phyloP scores from a whole-genome alignment of 441 rosid genomes.

The Adansonia gregorii region DNA sequence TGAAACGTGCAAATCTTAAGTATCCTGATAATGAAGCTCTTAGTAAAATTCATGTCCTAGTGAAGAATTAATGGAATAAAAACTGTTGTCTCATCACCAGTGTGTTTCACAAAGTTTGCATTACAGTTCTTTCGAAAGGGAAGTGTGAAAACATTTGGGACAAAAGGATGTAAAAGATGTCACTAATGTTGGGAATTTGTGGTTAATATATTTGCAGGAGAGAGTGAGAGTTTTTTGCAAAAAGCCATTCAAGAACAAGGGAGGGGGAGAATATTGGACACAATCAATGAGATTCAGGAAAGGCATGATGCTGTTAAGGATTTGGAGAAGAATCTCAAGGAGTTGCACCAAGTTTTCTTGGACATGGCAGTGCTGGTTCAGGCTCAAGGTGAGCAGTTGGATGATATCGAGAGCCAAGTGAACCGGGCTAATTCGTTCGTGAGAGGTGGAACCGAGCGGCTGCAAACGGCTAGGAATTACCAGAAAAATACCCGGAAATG shows the following conservation, averaged over 20 bases:
- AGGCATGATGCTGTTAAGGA: slow-evolving; percentile 86
- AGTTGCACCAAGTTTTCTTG: slow-evolving; percentile 82
- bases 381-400: slow-evolving; percentile 78
- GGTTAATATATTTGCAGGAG: slow-evolving; percentile 53
- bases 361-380: slow-evolving; percentile 89
- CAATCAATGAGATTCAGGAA: slow-evolving; percentile 81
- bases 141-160: background rate
- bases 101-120: background rate
- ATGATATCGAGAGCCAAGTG: slow-evolving; percentile 86
- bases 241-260: slow-evolving; percentile 95
- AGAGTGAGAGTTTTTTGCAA: slow-evolving; percentile 87
- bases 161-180: background rate
- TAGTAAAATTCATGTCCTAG: background rate
- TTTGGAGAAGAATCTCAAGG: slow-evolving; percentile 76
- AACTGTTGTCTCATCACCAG: background rate
- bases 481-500: slow-evolving; percentile 88
- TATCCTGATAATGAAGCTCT: background rate
- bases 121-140: background rate
- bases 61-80: background rate
- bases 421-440: slow-evolving; percentile 65
- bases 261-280: slow-evolving; percentile 71
- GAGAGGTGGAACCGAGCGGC: slow-evolving; percentile 53
- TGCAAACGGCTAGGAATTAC: slow-evolving; percentile 59
- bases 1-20: background rate
- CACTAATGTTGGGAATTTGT: slow-evolving; percentile 11